Evolutionary conservation across 169 alveolate genomes (phyloP).

Genomic region (Eimeria necatrix): DNA sequence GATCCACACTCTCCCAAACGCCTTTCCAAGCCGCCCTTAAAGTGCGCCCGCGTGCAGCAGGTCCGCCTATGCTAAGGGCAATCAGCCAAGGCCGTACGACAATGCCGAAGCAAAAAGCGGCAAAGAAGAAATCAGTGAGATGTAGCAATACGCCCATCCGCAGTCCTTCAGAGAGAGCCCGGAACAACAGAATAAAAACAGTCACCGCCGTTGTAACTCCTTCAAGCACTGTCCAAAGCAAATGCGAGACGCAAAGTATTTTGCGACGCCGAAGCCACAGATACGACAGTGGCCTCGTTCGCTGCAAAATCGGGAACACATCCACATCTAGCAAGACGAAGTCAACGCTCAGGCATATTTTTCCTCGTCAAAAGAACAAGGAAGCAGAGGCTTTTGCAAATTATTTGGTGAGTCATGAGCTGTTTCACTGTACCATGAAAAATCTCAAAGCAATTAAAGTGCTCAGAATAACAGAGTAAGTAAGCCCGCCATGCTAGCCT

Average conservation of each 20-base stretch:
- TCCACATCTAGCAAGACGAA: no score
- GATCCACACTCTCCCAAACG: background rate
- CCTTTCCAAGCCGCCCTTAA: background rate
- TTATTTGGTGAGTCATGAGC: no score
- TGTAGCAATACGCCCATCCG: slow-evolving; percentile 52
- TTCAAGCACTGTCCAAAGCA: slow-evolving; percentile 48
- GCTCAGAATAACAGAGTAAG: no score
- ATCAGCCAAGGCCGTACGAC: slow-evolving; percentile 63
- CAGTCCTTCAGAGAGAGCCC: slow-evolving; percentile 9
- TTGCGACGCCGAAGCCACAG: slow-evolving; percentile 71
- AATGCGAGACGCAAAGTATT: slow-evolving; percentile 41
- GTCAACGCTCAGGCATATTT: no score
- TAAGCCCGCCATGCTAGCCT: background rate
- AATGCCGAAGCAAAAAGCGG: slow-evolving; percentile 58
- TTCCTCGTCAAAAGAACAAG: no score
- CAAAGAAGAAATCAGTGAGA: slow-evolving; percentile 50
- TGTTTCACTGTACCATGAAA: no score
- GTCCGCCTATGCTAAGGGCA: slow-evolving; percentile 60
- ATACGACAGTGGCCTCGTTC: slow-evolving; percentile 35
- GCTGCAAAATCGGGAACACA: background rate
- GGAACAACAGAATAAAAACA: background rate
- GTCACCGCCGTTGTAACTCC: slow-evolving; percentile 41
- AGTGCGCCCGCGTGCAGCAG: slow-evolving; percentile 41
- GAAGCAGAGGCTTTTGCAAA: no score
- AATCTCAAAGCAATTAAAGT: no score